Percentiles rank a stretch among this genome's conserved stretches.
These are phyloP conservation scores for Monosporozyma aquatica DNA, from an alignment of 805 yeast species.

Conservation along the genomic window DNA sequence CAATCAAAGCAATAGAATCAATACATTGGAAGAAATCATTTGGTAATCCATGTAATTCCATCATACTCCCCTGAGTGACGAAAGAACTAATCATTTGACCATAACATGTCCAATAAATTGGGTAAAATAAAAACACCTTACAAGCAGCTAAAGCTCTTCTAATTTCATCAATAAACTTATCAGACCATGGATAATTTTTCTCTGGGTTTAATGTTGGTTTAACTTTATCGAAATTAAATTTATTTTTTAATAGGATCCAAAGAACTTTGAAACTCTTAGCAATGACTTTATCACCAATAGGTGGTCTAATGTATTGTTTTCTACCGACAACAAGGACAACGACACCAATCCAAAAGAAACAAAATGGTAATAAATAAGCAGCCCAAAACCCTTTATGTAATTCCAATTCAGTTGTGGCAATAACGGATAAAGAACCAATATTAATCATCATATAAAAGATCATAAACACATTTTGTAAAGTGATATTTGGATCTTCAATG, in stretches of 20 bases:
- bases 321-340: conserved; percentile 44
- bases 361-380: conserved; percentile 63
- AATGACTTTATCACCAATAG: conserved; percentile 54
- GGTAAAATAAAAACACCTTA: conserved; percentile 61
- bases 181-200: conserved; percentile 47
- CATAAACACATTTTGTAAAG: conserved; percentile 68
- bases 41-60: conserved; percentile 70
- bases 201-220: conserved; percentile 48
- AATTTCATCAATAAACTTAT: conserved; percentile 67
- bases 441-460: conserved; percentile 70
- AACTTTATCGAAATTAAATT: conserved; percentile 43
- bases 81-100: conserved; percentile 68
- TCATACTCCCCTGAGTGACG: conserved; percentile 62
- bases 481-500: conserved; percentile 57
- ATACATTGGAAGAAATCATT: conserved; percentile 71
- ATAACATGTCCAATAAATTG: conserved; percentile 67
- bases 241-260: conserved; percentile 38
- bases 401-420: conserved; percentile 72
- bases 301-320: conserved; percentile 46
- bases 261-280: conserved; percentile 42
- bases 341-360: conserved; percentile 56
- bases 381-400: conserved; percentile 59
- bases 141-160: conserved; percentile 57
- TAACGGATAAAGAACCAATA: conserved; percentile 63
- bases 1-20: conserved; percentile 64